Conservation (phyloP, 2,329 filamentous ascomycete species). For the Fusarium setosum region DNA sequence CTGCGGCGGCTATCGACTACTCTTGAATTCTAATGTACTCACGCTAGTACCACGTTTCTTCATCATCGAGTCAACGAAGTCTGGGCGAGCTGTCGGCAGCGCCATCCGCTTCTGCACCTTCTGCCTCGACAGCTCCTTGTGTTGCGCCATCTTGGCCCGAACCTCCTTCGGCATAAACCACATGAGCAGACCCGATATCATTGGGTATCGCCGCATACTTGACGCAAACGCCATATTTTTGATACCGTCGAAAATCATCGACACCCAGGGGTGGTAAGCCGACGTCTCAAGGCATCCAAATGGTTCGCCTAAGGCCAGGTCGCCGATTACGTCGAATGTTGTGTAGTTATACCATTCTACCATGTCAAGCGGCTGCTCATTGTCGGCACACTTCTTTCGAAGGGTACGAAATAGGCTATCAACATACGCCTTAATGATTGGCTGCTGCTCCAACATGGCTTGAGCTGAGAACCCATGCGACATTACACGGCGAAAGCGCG, state of each 20-base stretch:
- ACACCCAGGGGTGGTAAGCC: not conserved
- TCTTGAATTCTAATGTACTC: no score
- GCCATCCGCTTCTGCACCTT: no score
- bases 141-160: not conserved
- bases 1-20: not conserved
- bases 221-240: not conserved
- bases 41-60: no score
- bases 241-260: not conserved
- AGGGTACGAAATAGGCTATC: slow-evolving; percentile 33
- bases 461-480: slow-evolving; percentile 39
- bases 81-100: not conserved
- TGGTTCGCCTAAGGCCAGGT: not conserved
- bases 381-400: slow-evolving; percentile 11
- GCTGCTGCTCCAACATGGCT: slow-evolving; percentile 43
- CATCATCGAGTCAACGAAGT: not conserved
- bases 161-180: not conserved
- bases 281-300: not conserved
- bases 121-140: not conserved
- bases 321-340: slow-evolving; percentile 39
- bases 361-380: slow-evolving; percentile 24
- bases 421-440: slow-evolving; percentile 38
- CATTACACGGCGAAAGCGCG: slow-evolving; percentile 18
- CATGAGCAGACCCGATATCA: not conserved
- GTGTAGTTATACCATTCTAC: slow-evolving; percentile 36
- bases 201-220: not conserved